A percentile compares a stretch with the other conserved stretches of the same genome.
These are phyloP conservation scores for Anisodus acutangulus DNA, from an alignment of 257 asterid genomes.

Conservation along the genomic window DNA sequence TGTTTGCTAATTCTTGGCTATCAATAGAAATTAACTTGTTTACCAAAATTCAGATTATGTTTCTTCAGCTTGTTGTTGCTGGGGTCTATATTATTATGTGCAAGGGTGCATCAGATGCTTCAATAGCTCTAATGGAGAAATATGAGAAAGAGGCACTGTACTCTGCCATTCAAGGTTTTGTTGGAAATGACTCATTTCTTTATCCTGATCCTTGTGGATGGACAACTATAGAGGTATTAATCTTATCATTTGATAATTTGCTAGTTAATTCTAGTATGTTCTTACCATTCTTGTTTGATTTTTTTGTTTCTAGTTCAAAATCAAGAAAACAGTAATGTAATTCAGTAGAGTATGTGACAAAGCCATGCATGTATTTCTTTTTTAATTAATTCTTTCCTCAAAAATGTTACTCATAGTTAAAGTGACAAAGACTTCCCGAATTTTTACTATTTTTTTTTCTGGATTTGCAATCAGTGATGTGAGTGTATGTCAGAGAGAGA, in stretches of 20 bases:
- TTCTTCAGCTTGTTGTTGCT: neutral
- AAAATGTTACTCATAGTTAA: neutral
- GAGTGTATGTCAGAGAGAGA: neutral
- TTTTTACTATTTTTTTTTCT: neutral
- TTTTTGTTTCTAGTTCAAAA: neutral
- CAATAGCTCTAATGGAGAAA: conserved; percentile 38
- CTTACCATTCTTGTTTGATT: neutral
- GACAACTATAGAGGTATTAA: conserved; percentile 45
- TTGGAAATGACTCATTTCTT: conserved; percentile 44
- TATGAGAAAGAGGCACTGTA: conserved; percentile 41
- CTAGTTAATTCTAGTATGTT: neutral
- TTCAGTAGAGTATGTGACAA: neutral
- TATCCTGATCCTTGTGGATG: conserved; percentile 54
- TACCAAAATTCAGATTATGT: neutral
- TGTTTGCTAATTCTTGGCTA: neutral
- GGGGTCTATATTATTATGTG: neutral
- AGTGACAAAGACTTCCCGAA: neutral
- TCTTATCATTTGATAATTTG: neutral
- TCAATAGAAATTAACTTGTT: neutral
- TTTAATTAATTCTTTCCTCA: neutral
- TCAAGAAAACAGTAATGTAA: conserved; percentile 7
- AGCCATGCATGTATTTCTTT: neutral
- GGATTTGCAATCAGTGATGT: neutral
- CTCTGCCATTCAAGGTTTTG: conserved; percentile 43
- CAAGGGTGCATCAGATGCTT: conserved; percentile 20